Evolutionary conservation across 176 grass and related monocot species (phyloP).

Genomic region (Metroxylon sagu): DNA sequence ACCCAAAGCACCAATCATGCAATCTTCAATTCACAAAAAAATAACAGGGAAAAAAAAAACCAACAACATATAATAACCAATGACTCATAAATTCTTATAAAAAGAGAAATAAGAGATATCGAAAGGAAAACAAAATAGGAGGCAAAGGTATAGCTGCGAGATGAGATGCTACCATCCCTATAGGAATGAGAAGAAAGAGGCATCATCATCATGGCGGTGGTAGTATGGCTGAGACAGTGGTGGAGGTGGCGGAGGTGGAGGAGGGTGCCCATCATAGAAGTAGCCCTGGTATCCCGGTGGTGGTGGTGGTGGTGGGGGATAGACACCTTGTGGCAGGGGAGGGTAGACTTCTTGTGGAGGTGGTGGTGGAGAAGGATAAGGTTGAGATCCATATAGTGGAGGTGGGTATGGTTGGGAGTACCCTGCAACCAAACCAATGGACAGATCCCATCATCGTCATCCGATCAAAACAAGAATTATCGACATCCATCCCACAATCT

Average conservation of each 20-base stretch:
- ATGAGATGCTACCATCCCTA: slow-evolving; percentile 63
- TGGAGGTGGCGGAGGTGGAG: slow-evolving; percentile 28
- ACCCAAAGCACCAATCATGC: too few species aligned
- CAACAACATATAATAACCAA: too few species aligned
- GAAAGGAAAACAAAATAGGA: neutral
- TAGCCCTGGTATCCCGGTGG: slow-evolving; percentile 87
- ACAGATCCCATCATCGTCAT: neutral
- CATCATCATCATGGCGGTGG: slow-evolving; percentile 34
- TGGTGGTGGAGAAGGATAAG: slow-evolving; percentile 31
- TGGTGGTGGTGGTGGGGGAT: slow-evolving; percentile 22
- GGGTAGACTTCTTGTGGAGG: slow-evolving; percentile 9
- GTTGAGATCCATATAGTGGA: slow-evolving; percentile 1
- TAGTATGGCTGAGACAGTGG: slow-evolving; percentile 25
- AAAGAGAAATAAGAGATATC: neutral
- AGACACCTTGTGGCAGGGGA: slow-evolving; percentile 8
- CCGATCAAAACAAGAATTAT: too few species aligned
- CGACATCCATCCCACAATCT: too few species aligned
- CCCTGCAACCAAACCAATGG: slow-evolving; percentile 29
- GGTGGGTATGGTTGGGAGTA: slow-evolving; percentile 39
- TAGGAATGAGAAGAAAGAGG: slow-evolving; percentile 61
- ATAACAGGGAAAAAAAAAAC: too few species aligned
- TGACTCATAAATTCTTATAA: too few species aligned
- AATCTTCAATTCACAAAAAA: too few species aligned
- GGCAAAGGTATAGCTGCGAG: neutral
- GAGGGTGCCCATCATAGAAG: slow-evolving; percentile 39